Evolutionary conservation across 2,329 filamentous ascomycete species (phyloP), one percentile per base, ranked within the genome.

Genomic region (Colletotrichum sp.): DNA sequence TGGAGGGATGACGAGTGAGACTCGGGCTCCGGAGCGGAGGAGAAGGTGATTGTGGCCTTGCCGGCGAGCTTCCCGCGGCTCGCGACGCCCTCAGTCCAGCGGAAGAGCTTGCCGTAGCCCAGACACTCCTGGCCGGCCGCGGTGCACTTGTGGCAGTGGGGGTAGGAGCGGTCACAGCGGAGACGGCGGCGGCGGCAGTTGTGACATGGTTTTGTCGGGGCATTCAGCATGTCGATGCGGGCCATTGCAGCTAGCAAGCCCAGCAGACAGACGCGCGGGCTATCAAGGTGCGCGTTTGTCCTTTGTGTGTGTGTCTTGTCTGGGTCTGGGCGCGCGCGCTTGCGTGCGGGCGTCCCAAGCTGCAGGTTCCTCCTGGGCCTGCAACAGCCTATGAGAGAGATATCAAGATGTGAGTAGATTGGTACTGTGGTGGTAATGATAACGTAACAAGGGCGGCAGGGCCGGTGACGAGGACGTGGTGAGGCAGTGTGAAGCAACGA

Each of bases 161-260:
- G 89, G 60, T 87, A 82, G 43, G 88, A 86, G 67, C 87, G 85
- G 79, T 91, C 89, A 82, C 89, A 91, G 78, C 88, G 88, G 81
- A 89, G 87, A 71, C 89, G 86, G 76, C 86, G 86, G 70, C 88
- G 87, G 68, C 89, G 87, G 81, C 89, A 91, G 83, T 90, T 90
- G 83, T 91, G 89, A 80, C 89, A 91, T 59, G 77, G 71, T 34
- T 77, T 78, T 28, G 77, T 78, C 59, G 77, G 76, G 34, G 71
- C 73, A 66, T 72, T 72, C 34, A 75, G 63, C 69, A 75, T n/a
- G 21, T 72, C 73, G 55, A 75, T 68, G 69, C 55, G 69, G 55
- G 69, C 36, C 73, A 75, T 75, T 55, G 61, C 68, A 74, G 68
- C 32, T 12, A 12, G 39, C 18, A 6, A n/a, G 10, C 8, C 36